phyloP scores from a whole-genome alignment of 345 rosid genomes.

The Corymbia maculata region DNA sequence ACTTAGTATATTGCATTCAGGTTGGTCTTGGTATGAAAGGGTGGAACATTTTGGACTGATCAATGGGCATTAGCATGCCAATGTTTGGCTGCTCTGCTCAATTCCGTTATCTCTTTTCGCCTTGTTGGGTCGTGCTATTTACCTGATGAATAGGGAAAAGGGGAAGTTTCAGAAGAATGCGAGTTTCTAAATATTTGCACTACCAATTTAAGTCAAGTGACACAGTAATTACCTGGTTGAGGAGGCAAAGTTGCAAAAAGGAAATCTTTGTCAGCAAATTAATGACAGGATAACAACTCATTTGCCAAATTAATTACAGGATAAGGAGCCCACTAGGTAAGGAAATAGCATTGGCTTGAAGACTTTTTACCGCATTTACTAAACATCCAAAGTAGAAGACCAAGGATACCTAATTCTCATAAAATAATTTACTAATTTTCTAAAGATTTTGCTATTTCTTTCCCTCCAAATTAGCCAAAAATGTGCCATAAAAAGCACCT shows the following conservation, averaged over 20 bases:
- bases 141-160: background rate
- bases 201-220: background rate
- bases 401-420: background rate
- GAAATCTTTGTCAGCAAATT: background rate
- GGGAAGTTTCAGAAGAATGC: background rate
- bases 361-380: background rate
- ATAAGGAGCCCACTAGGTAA: background rate
- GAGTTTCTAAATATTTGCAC: background rate
- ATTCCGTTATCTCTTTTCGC: background rate
- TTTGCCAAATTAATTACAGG: background rate
- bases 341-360: background rate
- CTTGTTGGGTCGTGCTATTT: background rate
- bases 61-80: background rate
- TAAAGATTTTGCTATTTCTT: background rate
- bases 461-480: background rate
- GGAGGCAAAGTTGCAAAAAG: background rate
- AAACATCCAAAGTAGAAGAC: background rate
- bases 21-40: background rate
- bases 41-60: background rate
- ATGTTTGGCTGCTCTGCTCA: background rate
- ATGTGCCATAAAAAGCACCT: background rate
- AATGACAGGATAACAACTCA: background rate
- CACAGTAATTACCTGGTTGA: background rate
- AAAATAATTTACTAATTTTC: background rate
- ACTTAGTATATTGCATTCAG: background rate